Evolutionary conservation across 1,284 basidiomycete species (phyloP), one percentile per base, ranked within the genome.

Genomic region (Tremellales sp.): DNA sequence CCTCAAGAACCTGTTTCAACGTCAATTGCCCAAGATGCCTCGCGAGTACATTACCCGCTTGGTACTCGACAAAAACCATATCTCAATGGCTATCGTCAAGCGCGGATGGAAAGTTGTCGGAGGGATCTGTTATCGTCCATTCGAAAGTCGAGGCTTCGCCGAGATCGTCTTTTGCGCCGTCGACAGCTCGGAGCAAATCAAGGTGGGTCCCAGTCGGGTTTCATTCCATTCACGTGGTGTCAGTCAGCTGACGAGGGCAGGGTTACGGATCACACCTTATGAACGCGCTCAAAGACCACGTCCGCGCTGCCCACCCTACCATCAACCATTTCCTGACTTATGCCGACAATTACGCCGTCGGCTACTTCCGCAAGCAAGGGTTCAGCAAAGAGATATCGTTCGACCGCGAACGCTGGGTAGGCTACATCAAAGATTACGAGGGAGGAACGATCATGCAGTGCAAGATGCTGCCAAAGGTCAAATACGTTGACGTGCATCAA

Each of bases 361-460:
- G 96, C 5, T 98, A 97, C 75, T 98, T 98, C 78, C 92, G 93
- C 70, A 98, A 98, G 73, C 94, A 97, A 64, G 93, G 94, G 0
- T 99, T 99, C 75, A 89, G 90, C 1, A 98, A 97, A 73, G 93
- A 98, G 58, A 96, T 99, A 59, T 87, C 85, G 0, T 82, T 96
- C 17, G 86, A 88, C 51, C 83, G 93, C 35, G 84, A 89, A 2
- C 80, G 87, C 3, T 99, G 96, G 96, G 93, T 94, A 1, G 96
- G 94, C 1, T 98, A 99, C 73, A 98, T 99, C 83, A 99, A 98
- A 74, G 96, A 99, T 72, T 99, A 99, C 73, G 96, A 99, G 71
- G 96, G 96, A 42, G 94, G 92, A n/a, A 99, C 96, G 40, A 89
- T 98, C 76, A 97, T 98, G 94, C 92, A 96, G 74, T 98, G 96